Base-by-base conservation (phyloP, 2,329 filamentous ascomycete species). In the Clarireedia homoeocarpa region DNA sequence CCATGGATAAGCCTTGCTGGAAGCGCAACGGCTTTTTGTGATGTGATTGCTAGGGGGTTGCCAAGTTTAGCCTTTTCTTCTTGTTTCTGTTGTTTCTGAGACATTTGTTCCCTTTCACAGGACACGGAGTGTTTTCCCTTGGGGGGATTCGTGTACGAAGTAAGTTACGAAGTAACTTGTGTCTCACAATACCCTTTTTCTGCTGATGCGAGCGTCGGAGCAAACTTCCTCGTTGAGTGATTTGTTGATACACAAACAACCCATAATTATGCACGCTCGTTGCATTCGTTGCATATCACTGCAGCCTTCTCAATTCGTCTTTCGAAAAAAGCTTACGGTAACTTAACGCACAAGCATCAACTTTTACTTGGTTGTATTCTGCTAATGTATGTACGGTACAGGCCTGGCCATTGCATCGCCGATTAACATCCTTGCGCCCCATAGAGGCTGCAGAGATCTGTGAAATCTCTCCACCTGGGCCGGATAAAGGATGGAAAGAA, bases 1-100 rank as follows among this genome's bases (percentile, higher is more conserved):
- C 27, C 53, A 55, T 55, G 53, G 53, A 55, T 55, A 45, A 27
- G 48, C 39, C 53, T 51, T 55, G 48, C 20, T 55, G n/a, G 7
- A 49, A 49, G 17, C 20, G 17, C 39, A 55, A 55, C 53, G 53
- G 53, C 27, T 55, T 55, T 55, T 44, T 38, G 39, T 36, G n/a
- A 30, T 24, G 27, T 42, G 3, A 15, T 42, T 48, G 15, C 30
- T 23, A 3, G 12, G 7, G 26, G 42, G 14, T 48, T 36, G 26
- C n/a, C 15, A 6, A 5, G 4, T 30, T 24, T 24, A 48, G 15
- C 6, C 34, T 20, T 20, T 20, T 20, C 20, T 20, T 20, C 20
- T 20, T 20, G 20, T 20, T 20, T 20, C 20, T 20, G 20, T 20
- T 45, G 34, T 36, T 42, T 47, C 20, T 36, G 12, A 36, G 39